A percentile compares a stretch with the other conserved stretches of the same genome.
These are phyloP conservation scores for Albophoma yamanashiensis DNA, from an alignment of 2,329 filamentous ascomycete species.

Conservation along the genomic window DNA sequence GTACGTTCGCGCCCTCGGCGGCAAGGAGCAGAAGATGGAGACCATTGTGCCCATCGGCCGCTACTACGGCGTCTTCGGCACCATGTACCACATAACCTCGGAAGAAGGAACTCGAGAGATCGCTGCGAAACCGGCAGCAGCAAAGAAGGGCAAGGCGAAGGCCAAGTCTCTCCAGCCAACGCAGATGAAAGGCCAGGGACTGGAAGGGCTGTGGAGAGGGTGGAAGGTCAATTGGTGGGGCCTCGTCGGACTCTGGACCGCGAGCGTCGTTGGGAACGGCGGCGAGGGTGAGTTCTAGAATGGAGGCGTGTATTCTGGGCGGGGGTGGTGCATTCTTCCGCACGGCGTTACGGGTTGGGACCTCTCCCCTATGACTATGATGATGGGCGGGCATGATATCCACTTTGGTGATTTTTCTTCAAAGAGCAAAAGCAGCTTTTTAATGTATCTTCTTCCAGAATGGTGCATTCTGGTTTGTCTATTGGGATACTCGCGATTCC, in stretches of 20 bases:
- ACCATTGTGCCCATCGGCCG: conserved; percentile 72
- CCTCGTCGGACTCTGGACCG: conserved; percentile 62
- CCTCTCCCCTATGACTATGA: conserved; percentile 27
- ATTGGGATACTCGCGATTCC: no score
- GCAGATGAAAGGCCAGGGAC: conserved; percentile 52
- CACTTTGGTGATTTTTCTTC: background rate
- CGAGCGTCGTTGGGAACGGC: conserved; percentile 49
- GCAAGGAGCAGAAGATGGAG: conserved; percentile 37
- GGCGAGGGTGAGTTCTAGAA: conserved; percentile 49
- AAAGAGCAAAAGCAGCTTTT: background rate
- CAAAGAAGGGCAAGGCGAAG: conserved; percentile 21
- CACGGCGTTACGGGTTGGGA: conserved; percentile 23
- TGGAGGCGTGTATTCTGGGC: conserved; percentile 6
- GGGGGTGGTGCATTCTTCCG: conserved; percentile 15
- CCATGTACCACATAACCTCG: conserved; percentile 75
- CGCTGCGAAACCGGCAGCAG: conserved; percentile 18
- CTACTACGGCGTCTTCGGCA: conserved; percentile 81
- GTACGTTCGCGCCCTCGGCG: conserved; percentile 38
- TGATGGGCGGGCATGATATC: conserved; percentile 24
- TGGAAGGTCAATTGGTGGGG: conserved; percentile 76
- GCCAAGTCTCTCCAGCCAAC: conserved; percentile 17
- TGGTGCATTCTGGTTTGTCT: no score
- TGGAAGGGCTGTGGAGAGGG: conserved; percentile 58
- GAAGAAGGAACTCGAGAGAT: conserved; percentile 63
- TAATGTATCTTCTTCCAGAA: background rate